Base-by-base conservation (phyloP, 2,329 filamentous ascomycete genomes). In the Ambrosiella beaveri region DNA sequence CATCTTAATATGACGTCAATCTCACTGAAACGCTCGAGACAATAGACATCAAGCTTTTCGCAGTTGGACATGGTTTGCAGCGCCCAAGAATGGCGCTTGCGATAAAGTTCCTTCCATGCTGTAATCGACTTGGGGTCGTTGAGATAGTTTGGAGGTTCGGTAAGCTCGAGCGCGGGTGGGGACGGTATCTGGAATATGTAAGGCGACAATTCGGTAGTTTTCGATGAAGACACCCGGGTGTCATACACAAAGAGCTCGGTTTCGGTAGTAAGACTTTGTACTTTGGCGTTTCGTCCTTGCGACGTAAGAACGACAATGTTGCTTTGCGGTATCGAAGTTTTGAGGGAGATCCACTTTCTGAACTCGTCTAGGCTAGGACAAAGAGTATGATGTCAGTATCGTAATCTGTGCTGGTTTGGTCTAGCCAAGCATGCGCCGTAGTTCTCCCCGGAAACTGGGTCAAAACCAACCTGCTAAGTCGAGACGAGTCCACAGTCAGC, bases 241-340 rank as follows among this genome's bases (percentile, higher is more conserved):
- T 96, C 89, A 71, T 95, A 98, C 56, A 97, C 81, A 68, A 86
- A 97, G 59, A 98, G 82, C 68, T 97, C 89, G 63, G 81, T 86
- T 85, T 96, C 91, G 40, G 80, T 82, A 63, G 88, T 80, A 53
- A 96, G 77, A 40, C 82, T 85, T 66, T 91, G 86, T 40, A 82
- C 74, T 71, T 90, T 90, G 66, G 93, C 81, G 65, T 88, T 86
- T 71, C 86, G 90, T 54, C 91, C 91, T 63, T 87, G 81, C 3
- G 81, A 77, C 12, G 89, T 96, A 71, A 98, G 81, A 63, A 91
- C 77, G 63, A 98, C 90, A 68, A 97, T 87, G 70, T 86, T 82
- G 64, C 86, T 80, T 45, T 79, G 68, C 13, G 86, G 80, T 64
- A 98, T 88, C 49, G 80, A 79, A 57, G 83, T 85, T 66, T 85